Conservation (phyloP, 129 eudicot genomes). For the Saussurea involucrata region DNA sequence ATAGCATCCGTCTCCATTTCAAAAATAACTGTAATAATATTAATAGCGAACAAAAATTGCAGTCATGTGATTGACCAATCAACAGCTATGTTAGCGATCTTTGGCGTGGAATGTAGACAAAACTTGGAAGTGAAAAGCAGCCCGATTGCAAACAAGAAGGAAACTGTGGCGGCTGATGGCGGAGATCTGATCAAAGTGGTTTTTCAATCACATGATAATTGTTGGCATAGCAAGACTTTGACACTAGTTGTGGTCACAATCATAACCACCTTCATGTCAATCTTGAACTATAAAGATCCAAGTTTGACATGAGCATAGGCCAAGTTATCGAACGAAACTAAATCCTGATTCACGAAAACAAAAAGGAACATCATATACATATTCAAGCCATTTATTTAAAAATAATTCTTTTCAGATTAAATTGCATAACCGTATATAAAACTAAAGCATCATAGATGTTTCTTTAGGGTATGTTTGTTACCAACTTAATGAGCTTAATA, state of each 20-base stretch:
- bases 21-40: constrained; percentile 17
- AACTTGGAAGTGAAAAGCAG: background rate
- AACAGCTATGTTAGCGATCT: background rate
- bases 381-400: background rate
- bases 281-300: constrained; percentile 3
- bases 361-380: background rate
- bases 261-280: constrained; percentile 51
- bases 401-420: background rate
- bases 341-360: constrained; percentile 47
- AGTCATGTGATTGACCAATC: constrained; percentile 18
- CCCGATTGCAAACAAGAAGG: background rate
- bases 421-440: background rate
- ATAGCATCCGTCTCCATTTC: constrained; percentile 44
- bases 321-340: constrained; percentile 1
- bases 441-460: background rate
- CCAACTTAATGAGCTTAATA: background rate
- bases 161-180: background rate
- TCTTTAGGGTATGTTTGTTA: background rate
- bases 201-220: constrained; percentile 38
- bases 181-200: constrained; percentile 14
- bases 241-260: constrained; percentile 45
- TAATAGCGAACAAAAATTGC: constrained; percentile 9
- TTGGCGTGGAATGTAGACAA: background rate
- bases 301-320: constrained; percentile 15
- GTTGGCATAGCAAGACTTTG: constrained; percentile 35